A percentile compares a stretch with the other conserved stretches of the same genome.
These are phyloP conservation scores for Fusarium azukiicola DNA, from an alignment of 2,329 filamentous ascomycete species.

Conservation along the genomic window DNA sequence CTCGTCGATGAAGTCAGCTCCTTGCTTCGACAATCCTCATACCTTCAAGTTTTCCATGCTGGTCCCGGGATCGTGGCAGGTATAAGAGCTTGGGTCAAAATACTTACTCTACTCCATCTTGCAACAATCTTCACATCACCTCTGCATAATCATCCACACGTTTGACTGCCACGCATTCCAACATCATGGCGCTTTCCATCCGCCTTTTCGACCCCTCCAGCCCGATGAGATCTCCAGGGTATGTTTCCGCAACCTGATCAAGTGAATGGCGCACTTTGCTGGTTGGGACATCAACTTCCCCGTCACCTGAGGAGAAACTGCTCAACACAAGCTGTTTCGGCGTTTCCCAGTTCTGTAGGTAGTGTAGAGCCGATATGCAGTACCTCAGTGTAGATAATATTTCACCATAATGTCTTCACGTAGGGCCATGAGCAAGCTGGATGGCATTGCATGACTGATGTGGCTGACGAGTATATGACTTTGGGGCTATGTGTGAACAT, in stretches of 20 bases:
- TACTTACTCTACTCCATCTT: background rate
- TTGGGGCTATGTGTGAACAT: too few species aligned
- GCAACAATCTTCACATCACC: background rate
- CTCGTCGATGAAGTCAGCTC: background rate
- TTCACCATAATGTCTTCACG: too few species aligned
- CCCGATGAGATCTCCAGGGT: constrained; percentile 53
- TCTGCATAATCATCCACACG: background rate
- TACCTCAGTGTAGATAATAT: too few species aligned
- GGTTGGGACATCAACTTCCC: constrained; percentile 65
- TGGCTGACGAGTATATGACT: too few species aligned
- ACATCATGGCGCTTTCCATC: constrained; percentile 17
- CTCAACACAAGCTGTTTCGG: too few species aligned
- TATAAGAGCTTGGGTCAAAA: background rate
- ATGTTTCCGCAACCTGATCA: background rate
- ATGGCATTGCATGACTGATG: too few species aligned
- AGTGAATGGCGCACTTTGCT: constrained; percentile 40
- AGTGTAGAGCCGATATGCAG: too few species aligned
- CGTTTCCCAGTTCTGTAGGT: too few species aligned
- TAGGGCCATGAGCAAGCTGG: too few species aligned
- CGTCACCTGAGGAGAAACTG: constrained; percentile 58
- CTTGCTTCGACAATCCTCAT: background rate
- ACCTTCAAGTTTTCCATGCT: background rate
- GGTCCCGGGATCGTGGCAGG: background rate
- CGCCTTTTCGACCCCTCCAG: constrained; percentile 55
- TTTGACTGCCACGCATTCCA: background rate